A percentile compares a stretch with the other conserved stretches of the same genome.
Conservation (phyloP, 495 filamentous ascomycete genomes). For the Penicillium odoratum region DNA sequence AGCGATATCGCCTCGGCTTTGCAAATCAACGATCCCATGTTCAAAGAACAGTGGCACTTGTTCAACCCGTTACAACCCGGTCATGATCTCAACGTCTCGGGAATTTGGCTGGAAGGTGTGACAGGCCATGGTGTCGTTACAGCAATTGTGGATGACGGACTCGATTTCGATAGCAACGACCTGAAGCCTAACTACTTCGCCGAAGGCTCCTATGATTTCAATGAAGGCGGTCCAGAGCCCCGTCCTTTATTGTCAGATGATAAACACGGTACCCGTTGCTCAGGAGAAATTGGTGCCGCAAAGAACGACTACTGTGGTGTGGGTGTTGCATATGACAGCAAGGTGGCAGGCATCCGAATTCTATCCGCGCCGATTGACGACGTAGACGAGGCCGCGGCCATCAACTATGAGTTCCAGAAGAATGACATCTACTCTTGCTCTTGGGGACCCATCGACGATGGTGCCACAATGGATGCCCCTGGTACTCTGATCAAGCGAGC, state of each 20-base stretch:
- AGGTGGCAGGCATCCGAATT: slow-evolving; percentile 87
- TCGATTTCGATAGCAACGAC: slow-evolving; percentile 97
- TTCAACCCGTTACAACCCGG: slow-evolving; percentile 78
- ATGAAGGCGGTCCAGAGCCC: slow-evolving; percentile 76
- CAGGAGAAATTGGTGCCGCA: slow-evolving; percentile 88
- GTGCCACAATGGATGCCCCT: slow-evolving; percentile 88
- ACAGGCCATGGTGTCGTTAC: slow-evolving; percentile 88
- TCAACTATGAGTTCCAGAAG: slow-evolving; percentile 87
- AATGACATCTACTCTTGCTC: slow-evolving; percentile 99
- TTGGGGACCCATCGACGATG: slow-evolving; percentile 95
- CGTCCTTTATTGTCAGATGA: slow-evolving; percentile 79
- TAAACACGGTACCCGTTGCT: slow-evolving; percentile 88
- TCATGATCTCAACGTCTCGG: slow-evolving; percentile 93
- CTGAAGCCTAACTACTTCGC: slow-evolving; percentile 90
- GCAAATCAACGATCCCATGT: slow-evolving; percentile 84
- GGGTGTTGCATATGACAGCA: slow-evolving; percentile 90
- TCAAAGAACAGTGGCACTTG: slow-evolving; percentile 93
- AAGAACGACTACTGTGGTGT: slow-evolving; percentile 94
- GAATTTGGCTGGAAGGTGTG: slow-evolving; percentile 86
- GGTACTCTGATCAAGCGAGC: slow-evolving; percentile 84
- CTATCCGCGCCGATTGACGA: slow-evolving; percentile 87
- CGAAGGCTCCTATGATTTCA: slow-evolving; percentile 92
- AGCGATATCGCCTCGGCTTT: slow-evolving; percentile 62
- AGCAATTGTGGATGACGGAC: slow-evolving; percentile 91
- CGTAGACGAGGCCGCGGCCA: slow-evolving; percentile 84